phyloP scores from a whole-genome alignment of 1,139 yeast genomes.

The Kazachstania sp. region DNA sequence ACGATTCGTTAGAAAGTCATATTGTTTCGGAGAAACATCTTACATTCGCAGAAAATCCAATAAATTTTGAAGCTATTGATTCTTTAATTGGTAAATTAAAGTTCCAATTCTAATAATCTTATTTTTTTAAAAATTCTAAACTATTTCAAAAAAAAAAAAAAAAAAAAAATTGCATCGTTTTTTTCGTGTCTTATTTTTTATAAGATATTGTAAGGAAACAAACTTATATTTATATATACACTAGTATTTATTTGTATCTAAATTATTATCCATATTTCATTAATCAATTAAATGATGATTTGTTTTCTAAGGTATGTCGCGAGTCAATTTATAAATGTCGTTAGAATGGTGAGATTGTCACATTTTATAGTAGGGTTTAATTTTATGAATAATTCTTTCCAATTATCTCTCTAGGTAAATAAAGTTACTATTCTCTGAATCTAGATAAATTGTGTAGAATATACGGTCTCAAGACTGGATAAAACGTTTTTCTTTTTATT shows the following conservation, averaged over 20 bases:
- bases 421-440: too few relatives aligned
- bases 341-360: too few relatives aligned
- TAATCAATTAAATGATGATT: not conserved
- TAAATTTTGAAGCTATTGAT: conserved; percentile 73
- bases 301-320: too few relatives aligned
- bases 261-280: not conserved
- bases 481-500: too few relatives aligned
- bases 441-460: too few relatives aligned
- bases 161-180: conserved; percentile 1
- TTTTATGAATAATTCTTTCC: too few relatives aligned
- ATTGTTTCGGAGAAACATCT: conserved; percentile 63
- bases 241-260: not conserved
- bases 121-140: not conserved
- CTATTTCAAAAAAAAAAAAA: not conserved
- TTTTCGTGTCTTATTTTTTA: too few relatives aligned
- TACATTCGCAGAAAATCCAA: conserved; percentile 65
- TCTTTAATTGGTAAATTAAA: conserved; percentile 46
- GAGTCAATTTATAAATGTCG: too few relatives aligned
- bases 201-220: too few relatives aligned
- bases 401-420: too few relatives aligned
- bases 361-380: too few relatives aligned
- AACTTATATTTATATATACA: not conserved
- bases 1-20: conserved; percentile 74
- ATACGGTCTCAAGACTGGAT: too few relatives aligned
- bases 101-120: conserved; percentile 18